These are phyloP conservation scores for Syzygium aqueum DNA, from an alignment of 345 rosid species.

Conservation along the genomic window DNA sequence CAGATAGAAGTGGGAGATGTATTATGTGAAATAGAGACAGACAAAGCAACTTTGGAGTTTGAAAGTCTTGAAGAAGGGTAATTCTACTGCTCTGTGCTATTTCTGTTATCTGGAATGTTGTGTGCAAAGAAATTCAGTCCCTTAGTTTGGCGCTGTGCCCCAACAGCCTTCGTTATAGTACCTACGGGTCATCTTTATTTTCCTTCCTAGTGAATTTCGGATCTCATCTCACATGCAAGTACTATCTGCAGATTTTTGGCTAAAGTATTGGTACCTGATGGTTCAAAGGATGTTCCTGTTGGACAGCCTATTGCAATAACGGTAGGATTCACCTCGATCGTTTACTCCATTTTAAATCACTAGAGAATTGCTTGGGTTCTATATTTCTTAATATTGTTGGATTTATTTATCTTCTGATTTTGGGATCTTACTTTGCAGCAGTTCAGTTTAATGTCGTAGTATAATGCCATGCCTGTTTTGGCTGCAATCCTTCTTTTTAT, in stretches of 20 bases:
- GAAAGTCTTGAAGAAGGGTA: conserved; percentile 99
- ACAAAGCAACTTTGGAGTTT: conserved; percentile 91
- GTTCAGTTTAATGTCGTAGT: neutral
- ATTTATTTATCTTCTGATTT: neutral
- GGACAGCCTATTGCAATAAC: conserved; percentile 83
- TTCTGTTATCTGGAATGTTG: neutral
- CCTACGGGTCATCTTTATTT: neutral
- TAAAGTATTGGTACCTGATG: conserved; percentile 75
- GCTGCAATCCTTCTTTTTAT: neutral
- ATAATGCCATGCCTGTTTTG: neutral
- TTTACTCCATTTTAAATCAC: neutral
- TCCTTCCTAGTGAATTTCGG: neutral
- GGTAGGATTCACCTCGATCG: conserved; percentile 28
- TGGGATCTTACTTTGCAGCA: neutral
- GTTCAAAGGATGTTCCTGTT: conserved; percentile 85
- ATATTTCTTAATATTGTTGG: neutral
- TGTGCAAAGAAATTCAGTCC: neutral
- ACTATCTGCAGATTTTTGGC: conserved; percentile 67
- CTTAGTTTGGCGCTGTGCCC: neutral
- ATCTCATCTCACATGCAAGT: neutral
- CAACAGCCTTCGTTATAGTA: neutral
- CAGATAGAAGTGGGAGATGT: conserved; percentile 96
- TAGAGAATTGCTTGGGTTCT: neutral
- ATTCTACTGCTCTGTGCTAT: conserved; percentile 6
- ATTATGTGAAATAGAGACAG: conserved; percentile 93